A percentile compares a stretch with the other conserved stretches of the same genome.
These are phyloP conservation scores for Solanum megistacrolobum DNA, from an alignment of 257 asterid species.

Conservation along the genomic window DNA sequence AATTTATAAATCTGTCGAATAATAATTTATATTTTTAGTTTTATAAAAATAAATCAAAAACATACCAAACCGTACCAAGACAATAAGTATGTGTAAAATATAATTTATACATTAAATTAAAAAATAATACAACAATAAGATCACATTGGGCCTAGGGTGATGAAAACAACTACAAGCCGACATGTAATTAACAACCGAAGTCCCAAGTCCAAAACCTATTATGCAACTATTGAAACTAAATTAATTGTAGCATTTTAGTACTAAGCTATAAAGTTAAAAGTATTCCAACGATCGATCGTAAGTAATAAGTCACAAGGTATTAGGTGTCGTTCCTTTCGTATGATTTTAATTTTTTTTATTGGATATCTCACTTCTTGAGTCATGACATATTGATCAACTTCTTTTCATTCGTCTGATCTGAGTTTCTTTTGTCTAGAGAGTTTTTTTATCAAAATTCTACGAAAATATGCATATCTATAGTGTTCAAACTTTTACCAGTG, in stretches of 20 bases:
- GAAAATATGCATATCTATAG: too few species aligned
- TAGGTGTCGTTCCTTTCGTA: not conserved
- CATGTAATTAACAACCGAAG: not conserved
- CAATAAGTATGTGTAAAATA: too few species aligned
- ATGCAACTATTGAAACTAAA: too few species aligned
- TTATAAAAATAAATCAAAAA: too few species aligned
- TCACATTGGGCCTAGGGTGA: not conserved
- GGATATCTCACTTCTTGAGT: not conserved
- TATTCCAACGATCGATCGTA: not conserved
- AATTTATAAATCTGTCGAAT: not conserved
- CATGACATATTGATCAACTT: not conserved
- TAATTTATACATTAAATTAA: too few species aligned
- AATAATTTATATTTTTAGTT: too few species aligned
- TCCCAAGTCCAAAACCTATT: too few species aligned
- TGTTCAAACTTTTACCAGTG: too few species aligned
- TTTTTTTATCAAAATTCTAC: too few species aligned
- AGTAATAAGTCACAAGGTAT: not conserved
- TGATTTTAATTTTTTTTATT: not conserved
- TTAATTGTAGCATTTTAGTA: too few species aligned
- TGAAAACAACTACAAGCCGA: not conserved
- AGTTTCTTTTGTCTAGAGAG: not conserved
- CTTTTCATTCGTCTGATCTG: not conserved
- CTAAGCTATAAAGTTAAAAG: too few species aligned
- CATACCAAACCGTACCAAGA: not conserved
- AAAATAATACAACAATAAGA: too few species aligned